Evolutionary conservation across 2,329 filamentous ascomycete genomes (phyloP), one percentile per base, ranked within the genome.

Genomic region (Colletotrichum siamense): DNA sequence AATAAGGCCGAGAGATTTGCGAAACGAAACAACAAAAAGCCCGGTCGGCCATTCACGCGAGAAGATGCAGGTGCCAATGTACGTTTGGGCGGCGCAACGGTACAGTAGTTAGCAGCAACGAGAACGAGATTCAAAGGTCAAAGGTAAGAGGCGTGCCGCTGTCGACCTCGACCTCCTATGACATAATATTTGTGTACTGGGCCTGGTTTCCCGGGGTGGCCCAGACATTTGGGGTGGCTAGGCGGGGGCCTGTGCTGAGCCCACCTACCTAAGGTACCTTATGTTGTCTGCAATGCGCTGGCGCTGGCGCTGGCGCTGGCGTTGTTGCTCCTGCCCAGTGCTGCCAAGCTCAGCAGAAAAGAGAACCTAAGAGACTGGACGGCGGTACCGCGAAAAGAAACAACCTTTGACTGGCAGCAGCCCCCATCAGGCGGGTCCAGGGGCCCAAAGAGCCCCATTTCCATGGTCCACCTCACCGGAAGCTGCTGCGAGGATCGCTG

Each of bases 401-500:
- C 28, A 34, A 62, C 28, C 59, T 22, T 59, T 0, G 26, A 62
- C 18, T 32, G 26, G 39, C 36, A 55, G 26, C 49, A 18, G 18
- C 30, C 13, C 34, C 15, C 61, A 22, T 12, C 68, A 2, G 24
- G 59, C 65, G 62, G 28, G 68, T 4, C 63, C 49, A 39, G 44
- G 62, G 36, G 65, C 64, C 57, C 64, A 65, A 39, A 67, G 62
- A 55, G 65, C 64, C 57, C 71, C 71, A 55, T 52, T 39, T 8
- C 8, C 22, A 61, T n/a, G 65, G 39, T 22, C 74, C 74, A 74
- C 74, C 64, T 32, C 65, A 73, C 70, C 64, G 74, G 64, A 74
- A 74, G 70, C 64, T 73, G 70, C 70, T 76, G 73, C 64, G 49
- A 73, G 70, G 74, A 74, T 74, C 74, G 59, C 70, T 76, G 74